Evolutionary conservation across 768 basidiomycete genomes (phyloP).

Genomic region (Russula earlei): DNA sequence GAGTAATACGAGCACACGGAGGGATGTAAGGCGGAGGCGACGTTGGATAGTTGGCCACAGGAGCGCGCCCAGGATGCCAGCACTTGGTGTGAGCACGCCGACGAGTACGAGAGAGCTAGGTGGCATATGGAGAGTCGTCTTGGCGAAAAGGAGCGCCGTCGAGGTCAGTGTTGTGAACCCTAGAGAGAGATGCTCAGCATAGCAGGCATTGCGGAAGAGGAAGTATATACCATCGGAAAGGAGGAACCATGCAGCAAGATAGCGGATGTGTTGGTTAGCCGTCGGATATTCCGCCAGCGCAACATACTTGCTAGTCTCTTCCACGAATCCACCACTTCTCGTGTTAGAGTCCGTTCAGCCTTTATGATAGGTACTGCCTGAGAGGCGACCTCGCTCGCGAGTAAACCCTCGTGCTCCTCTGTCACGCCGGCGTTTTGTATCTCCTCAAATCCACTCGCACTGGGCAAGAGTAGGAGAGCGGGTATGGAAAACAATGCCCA

Average conservation of each 20-base stretch:
- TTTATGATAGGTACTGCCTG: background rate
- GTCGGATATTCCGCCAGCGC: slow-evolving; percentile 57
- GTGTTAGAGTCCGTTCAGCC: slow-evolving; percentile 34
- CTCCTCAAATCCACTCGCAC: slow-evolving; percentile 22
- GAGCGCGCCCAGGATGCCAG: slow-evolving; percentile 82
- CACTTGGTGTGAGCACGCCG: slow-evolving; percentile 64
- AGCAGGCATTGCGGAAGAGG: background rate
- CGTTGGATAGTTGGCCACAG: slow-evolving; percentile 69
- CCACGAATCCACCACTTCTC: slow-evolving; percentile 67
- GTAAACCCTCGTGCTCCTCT: slow-evolving; percentile 16
- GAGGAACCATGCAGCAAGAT: slow-evolving; percentile 89
- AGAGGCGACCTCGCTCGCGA: background rate
- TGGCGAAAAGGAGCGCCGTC: slow-evolving; percentile 86
- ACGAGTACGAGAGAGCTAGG: slow-evolving; percentile 70
- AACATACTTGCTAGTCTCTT: slow-evolving; percentile 66
- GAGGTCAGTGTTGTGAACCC: slow-evolving; percentile 90
- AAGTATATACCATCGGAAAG: slow-evolving; percentile 69
- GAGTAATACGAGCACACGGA: slow-evolving; percentile 54
- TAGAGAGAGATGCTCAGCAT: slow-evolving; percentile 23
- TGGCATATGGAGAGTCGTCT: slow-evolving; percentile 77
- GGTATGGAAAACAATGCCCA: slow-evolving; percentile 82
- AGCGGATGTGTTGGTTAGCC: slow-evolving; percentile 74
- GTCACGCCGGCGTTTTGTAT: slow-evolving; percentile 1
- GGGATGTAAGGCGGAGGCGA: slow-evolving; percentile 53
- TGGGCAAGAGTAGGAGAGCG: slow-evolving; percentile 65